Evolutionary conservation across 2,329 filamentous ascomycete genomes (phyloP), one percentile per base, ranked within the genome.

Genomic region (Tricladium varicosporioides): DNA sequence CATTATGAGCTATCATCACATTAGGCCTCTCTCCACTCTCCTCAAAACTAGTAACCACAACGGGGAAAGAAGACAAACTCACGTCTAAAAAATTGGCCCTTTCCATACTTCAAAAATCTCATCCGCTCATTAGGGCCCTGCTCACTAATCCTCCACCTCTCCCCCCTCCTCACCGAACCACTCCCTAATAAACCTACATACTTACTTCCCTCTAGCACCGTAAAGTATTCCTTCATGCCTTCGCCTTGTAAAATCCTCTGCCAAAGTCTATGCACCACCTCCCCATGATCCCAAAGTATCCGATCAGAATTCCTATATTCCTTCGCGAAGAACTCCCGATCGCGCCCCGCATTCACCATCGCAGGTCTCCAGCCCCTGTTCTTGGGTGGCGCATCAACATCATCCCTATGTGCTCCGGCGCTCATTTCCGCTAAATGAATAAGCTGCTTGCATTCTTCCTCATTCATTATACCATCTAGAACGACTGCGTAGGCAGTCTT

Each of bases 91-190:
- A 86, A 93, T 65, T 92, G 85, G 0, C 88, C 89, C 0, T 78
- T 73, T 0, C 78, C 78, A 69, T 94, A 94, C 66, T 83, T 86
- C 51, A 95, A 73, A 65, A 92, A 92, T 27, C 91, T 76, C 80
- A 92, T 80, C 36, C 89, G 75, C 68, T 91, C 82, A 69, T 94
- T 94, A 44, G 90, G 70, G 9, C 85, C 69, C 33, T 60, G 50
- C 44, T 62, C 55, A 11, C 58, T 59, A 43, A 63, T 9, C 16
- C 57, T 53, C 60, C 62, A 65, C 46, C 56, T 62, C 54, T 65
- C 59, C 5, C 57, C 61, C 33, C 51, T 48, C 45, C 46, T 59
- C 18, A 53, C 48, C 8, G 57, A 47, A 56, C 74, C 62, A 47
- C 65, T 68, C 65, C 76, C 78, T 10, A 73, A 57, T 3, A 69